A percentile compares a stretch with the other conserved stretches of the same genome.
These are phyloP conservation scores for Diaporthe humulicola DNA, from an alignment of 2,329 filamentous ascomycete species.

Conservation along the genomic window DNA sequence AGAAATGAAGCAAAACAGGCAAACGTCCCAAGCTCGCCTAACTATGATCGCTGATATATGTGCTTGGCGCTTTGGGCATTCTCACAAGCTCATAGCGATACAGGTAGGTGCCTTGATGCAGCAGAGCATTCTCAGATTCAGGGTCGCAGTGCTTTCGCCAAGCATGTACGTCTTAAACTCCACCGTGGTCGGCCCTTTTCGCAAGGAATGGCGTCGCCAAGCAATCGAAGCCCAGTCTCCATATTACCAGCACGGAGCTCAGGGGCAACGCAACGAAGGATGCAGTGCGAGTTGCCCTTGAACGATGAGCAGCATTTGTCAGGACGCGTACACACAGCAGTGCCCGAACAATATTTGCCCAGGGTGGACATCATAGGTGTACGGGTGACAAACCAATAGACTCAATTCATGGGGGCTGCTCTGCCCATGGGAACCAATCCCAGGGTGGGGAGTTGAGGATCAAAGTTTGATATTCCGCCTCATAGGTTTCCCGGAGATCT, in stretches of 20 bases:
- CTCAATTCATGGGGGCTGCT: background rate
- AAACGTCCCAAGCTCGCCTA: background rate
- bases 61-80: background rate
- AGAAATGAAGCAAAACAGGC: no score
- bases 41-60: background rate
- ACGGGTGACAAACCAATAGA: background rate
- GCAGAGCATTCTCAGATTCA: background rate
- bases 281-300: background rate
- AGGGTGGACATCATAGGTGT: background rate
- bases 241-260: constrained; percentile 1
- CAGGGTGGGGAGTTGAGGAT: background rate
- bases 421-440: background rate
- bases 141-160: constrained; percentile 4
- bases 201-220: background rate
- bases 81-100: background rate
- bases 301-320: background rate
- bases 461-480: background rate
- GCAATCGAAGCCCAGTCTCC: background rate
- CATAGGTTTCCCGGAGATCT: constrained; percentile 4
- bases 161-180: background rate
- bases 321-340: background rate
- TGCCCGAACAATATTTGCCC: background rate
- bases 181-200: constrained; percentile 15
- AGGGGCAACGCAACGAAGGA: background rate
- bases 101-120: background rate